Evolutionary conservation across 139 green algal genomes (phyloP).

Genomic region (Trebouxia sp.): DNA sequence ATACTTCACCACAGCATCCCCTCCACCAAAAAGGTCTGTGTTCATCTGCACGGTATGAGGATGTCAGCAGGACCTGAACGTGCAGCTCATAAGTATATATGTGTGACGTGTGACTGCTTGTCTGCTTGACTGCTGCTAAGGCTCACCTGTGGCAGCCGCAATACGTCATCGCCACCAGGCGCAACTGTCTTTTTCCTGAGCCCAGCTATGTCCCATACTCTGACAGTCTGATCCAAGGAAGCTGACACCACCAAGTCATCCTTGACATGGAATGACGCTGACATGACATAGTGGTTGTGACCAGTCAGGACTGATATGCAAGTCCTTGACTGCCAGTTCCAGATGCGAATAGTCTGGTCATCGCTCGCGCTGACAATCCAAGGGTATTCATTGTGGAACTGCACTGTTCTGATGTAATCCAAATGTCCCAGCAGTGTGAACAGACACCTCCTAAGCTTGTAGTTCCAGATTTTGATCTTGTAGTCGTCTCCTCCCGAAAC

Average conservation of each 20-base stretch:
- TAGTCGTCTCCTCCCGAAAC: conserved; percentile 98
- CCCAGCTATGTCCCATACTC: conserved; percentile 98
- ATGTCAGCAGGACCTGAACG: neutral
- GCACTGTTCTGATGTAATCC: conserved; percentile 99
- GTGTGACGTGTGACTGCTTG: too few relatives aligned
- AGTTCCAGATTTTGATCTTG: conserved; percentile 88
- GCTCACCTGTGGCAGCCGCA: conserved; percentile 77
- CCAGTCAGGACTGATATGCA: conserved; percentile 98
- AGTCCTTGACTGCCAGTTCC: conserved; percentile 98
- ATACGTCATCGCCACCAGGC: conserved; percentile 80
- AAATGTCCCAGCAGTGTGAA: conserved; percentile 99
- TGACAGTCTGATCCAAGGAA: conserved; percentile 95
- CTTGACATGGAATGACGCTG: conserved; percentile 96
- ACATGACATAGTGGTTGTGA: conserved; percentile 99
- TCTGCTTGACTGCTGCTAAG: too few relatives aligned
- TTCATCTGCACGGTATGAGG: conserved; percentile 76
- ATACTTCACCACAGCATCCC: conserved; percentile 98
- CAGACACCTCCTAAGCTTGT: conserved; percentile 77
- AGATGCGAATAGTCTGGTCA: conserved; percentile 99
- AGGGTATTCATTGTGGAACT: conserved; percentile 86
- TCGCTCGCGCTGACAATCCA: conserved; percentile 98
- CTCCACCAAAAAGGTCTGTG: conserved; percentile 95
- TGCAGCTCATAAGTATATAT: too few relatives aligned
- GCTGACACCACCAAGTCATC: conserved; percentile 85
- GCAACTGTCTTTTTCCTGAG: conserved; percentile 95